These are phyloP conservation scores for Naganishia vaughanmartiniae DNA, from an alignment of 768 basidiomycete species.

Conservation along the genomic window DNA sequence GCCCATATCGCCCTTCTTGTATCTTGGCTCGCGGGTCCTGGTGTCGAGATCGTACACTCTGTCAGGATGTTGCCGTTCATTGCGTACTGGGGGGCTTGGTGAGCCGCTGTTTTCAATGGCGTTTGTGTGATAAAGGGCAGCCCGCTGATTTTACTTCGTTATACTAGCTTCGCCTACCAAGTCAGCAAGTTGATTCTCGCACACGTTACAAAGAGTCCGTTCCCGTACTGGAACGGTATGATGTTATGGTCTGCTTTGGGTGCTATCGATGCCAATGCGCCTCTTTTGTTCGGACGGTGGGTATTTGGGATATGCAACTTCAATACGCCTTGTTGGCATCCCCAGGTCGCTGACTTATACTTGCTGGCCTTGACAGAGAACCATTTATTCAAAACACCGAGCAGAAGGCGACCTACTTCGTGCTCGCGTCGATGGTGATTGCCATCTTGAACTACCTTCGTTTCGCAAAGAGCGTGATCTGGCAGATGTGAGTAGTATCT, in stretches of 20 bases:
- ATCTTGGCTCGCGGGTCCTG: conserved; percentile 74
- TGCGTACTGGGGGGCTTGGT: conserved; percentile 74
- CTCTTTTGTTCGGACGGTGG: conserved; percentile 65
- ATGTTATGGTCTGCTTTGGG: conserved; percentile 78
- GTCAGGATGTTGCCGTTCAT: conserved; percentile 80
- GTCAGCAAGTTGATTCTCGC: conserved; percentile 90
- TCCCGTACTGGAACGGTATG: conserved; percentile 83
- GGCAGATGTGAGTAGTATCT: conserved; percentile 48
- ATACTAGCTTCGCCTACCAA: conserved; percentile 56
- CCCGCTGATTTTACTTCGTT: not conserved
- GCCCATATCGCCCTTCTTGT: conserved; percentile 69
- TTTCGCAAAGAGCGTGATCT: conserved; percentile 78
- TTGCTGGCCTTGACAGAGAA: conserved; percentile 52
- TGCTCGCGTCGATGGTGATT: conserved; percentile 67
- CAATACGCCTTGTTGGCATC: too few species aligned
- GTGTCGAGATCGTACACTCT: conserved; percentile 71
- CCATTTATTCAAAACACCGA: conserved; percentile 73
- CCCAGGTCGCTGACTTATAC: not conserved
- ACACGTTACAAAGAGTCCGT: conserved; percentile 77
- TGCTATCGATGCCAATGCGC: conserved; percentile 78
- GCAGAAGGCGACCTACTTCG: conserved; percentile 65
- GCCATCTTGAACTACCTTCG: conserved; percentile 70
- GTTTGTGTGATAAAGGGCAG: not conserved
- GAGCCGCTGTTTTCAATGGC: conserved; percentile 17
- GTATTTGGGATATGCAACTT: conserved; percentile 39